These are phyloP conservation scores for Fusarium albosuccineum DNA, from an alignment of 2,329 filamentous ascomycete species.

Conservation along the genomic window DNA sequence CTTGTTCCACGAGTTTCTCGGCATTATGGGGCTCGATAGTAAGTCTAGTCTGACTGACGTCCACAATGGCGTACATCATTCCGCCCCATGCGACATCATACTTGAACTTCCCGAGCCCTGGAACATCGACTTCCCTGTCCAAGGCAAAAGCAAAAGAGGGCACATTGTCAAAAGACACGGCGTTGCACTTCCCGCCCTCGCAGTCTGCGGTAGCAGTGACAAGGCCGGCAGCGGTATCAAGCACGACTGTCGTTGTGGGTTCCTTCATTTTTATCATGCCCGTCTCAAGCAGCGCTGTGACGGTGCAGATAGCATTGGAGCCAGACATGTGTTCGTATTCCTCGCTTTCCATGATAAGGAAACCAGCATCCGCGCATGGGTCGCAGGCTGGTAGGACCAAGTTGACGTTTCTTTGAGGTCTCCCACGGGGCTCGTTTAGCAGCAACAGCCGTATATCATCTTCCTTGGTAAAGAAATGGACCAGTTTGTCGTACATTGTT, in stretches of 20 bases:
- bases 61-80: slow-evolving; percentile 59
- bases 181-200: slow-evolving; percentile 57
- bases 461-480: slow-evolving; percentile 54
- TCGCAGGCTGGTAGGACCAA: slow-evolving; percentile 59
- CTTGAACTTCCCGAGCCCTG: background rate
- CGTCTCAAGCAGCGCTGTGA: slow-evolving; percentile 61
- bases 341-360: slow-evolving; percentile 62
- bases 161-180: slow-evolving; percentile 60
- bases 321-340: slow-evolving; percentile 59
- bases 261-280: slow-evolving; percentile 61
- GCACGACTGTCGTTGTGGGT: slow-evolving; percentile 54
- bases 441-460: slow-evolving; percentile 56
- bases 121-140: slow-evolving; percentile 44
- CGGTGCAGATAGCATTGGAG: slow-evolving; percentile 58
- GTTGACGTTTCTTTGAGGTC: slow-evolving; percentile 54
- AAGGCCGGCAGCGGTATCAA: slow-evolving; percentile 61
- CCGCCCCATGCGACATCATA: slow-evolving; percentile 63
- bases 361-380: slow-evolving; percentile 58
- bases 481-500: slow-evolving; percentile 62
- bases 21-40: slow-evolving; percentile 50
- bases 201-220: slow-evolving; percentile 57
- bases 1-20: slow-evolving; percentile 55
- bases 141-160: slow-evolving; percentile 57
- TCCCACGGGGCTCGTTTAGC: slow-evolving; percentile 59
- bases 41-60: slow-evolving; percentile 53